Evolutionary conservation across 495 filamentous ascomycete species (phyloP).

Genomic region (Bryoglossum gracile): DNA sequence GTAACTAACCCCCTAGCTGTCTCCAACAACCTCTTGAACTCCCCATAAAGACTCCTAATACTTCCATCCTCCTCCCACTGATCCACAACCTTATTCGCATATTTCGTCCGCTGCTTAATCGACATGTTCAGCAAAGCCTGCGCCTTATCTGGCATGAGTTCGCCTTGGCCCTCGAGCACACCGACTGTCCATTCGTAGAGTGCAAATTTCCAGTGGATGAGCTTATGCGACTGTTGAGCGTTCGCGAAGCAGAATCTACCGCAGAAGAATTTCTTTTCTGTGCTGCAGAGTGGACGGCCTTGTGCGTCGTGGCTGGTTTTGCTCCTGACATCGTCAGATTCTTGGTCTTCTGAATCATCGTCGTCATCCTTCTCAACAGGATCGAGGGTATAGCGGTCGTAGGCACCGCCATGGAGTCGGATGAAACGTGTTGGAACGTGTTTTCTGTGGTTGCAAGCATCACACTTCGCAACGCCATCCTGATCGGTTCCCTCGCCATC

Average conservation of each 20-base stretch:
- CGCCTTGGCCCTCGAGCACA: slow-evolving; percentile 43
- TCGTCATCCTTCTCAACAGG: slow-evolving; percentile 47
- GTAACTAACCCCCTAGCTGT: no score
- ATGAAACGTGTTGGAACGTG: slow-evolving; percentile 61
- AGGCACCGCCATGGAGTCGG: slow-evolving; percentile 59
- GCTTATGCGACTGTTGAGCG: slow-evolving; percentile 52
- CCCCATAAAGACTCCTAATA: slow-evolving; percentile 48
- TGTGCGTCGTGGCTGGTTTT: slow-evolving; percentile 6
- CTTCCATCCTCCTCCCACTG: slow-evolving; percentile 48
- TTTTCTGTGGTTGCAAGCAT: slow-evolving; percentile 64
- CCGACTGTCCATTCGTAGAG: slow-evolving; percentile 57
- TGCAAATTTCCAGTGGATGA: slow-evolving; percentile 61
- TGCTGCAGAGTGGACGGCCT: slow-evolving; percentile 7
- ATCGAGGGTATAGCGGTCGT: slow-evolving; percentile 61
- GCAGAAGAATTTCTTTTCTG: slow-evolving; percentile 1
- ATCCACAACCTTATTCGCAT: slow-evolving; percentile 51
- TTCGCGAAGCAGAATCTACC: slow-evolving; percentile 45
- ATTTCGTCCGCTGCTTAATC: slow-evolving; percentile 42
- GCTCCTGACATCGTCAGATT: slow-evolving; percentile 23
- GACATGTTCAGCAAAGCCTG: slow-evolving; percentile 47
- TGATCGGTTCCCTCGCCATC: slow-evolving; percentile 23
- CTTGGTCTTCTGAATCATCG: slow-evolving; percentile 30
- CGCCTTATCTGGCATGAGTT: slow-evolving; percentile 41
- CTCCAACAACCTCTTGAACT: no score
- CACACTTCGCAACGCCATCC: slow-evolving; percentile 47